Base-by-base conservation (phyloP, 202 grass and related monocot genomes). In the Panicum hallii region DNA sequence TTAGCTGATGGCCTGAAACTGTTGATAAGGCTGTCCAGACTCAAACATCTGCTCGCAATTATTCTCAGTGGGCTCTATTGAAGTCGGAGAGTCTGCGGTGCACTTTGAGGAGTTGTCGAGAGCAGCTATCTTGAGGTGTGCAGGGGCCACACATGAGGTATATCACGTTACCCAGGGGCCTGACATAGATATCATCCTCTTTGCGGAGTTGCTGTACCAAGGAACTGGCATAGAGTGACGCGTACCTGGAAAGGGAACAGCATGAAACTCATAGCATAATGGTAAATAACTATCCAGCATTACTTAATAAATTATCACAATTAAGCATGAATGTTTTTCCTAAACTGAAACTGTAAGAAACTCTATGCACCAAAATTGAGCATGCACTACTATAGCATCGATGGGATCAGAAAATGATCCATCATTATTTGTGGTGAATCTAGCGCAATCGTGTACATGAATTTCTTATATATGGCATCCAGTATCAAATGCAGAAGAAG, bases 141-240 rank as follows among this genome's bases (percentile, higher is more conserved):
- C 96, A 99, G 4, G 96, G 96, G 20, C 96, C 91, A 46, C 91
- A 99, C 93, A 99, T 95, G 32, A 99, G 88, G 81, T 95, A 99
- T 86, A 99, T 92, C 67, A 99, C 89, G 56, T 94, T 99, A 38
- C 93, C 96, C 82, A 99, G 79, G 72, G 96, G 89, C 70, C 93
- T 90, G 64, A 88, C 65, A 38, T 91, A 99, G 55, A 99, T 70
- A 77, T 92, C 89, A 82, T 95, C 93, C 42, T 90, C 91, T 80
- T 83, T 86, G 30, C 91, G 89, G 74, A 99, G 91, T 72, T 92
- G 85, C 75, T 87, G 81, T 55, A 99, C 53, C 67, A 99, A 83
- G 44, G 86, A 94, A 49, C 88, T 89, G 4, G 90, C 86, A 61
- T 89, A 92, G 20, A 92, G 48, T 23, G 93, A 95, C 6, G 93